Evolutionary conservation across 2,329 filamentous ascomycete genomes (phyloP).

Genomic region (Cladosporium colombiae): DNA sequence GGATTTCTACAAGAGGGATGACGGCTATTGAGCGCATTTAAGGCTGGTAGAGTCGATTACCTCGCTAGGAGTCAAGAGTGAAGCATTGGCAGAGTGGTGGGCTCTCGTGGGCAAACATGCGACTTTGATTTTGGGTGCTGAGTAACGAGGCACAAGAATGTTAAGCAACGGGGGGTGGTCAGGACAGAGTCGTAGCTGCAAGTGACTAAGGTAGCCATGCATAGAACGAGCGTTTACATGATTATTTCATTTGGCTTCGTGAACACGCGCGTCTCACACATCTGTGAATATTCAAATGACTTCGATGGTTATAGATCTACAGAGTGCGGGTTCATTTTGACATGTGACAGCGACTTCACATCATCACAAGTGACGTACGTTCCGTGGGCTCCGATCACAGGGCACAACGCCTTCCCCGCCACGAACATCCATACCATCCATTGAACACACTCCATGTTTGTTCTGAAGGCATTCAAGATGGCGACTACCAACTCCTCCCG

Average conservation of each 20-base stretch:
- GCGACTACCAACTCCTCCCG: slow-evolving; percentile 20
- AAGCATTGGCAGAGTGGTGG: background rate
- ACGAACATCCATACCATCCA: background rate
- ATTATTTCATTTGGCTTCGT: too few species aligned
- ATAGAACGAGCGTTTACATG: background rate
- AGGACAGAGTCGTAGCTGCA: background rate
- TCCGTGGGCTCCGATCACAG: background rate
- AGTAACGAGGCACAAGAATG: background rate
- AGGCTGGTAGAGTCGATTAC: background rate
- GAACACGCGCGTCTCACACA: too few species aligned
- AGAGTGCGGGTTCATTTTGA: background rate
- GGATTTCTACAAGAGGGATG: slow-evolving; percentile 26
- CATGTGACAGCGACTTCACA: background rate
- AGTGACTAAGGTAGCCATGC: background rate
- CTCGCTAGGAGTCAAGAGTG: background rate
- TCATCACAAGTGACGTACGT: background rate
- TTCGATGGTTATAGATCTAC: too few species aligned
- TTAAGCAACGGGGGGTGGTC: background rate
- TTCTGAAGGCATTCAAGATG: slow-evolving; percentile 1
- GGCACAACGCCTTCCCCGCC: background rate
- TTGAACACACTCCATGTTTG: slow-evolving; percentile 5
- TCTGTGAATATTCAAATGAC: too few species aligned
- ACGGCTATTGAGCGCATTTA: slow-evolving; percentile 18
- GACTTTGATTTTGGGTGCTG: background rate
- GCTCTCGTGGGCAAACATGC: background rate